Conservation (phyloP, 176 grass and related monocot species). For the Carex scoparia region DNA sequence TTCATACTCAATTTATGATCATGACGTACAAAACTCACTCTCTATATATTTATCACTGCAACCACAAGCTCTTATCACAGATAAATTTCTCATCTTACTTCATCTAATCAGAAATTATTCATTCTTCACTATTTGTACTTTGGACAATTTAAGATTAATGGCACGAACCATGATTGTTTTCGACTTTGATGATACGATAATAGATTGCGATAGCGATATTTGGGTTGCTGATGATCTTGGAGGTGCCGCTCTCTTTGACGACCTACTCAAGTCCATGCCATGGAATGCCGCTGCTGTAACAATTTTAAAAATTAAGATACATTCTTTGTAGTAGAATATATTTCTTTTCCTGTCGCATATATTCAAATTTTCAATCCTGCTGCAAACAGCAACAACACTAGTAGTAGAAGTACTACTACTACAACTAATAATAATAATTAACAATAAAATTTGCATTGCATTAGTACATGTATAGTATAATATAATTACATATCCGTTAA, state of each 20-base stretch:
- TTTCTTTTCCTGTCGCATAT: not conserved
- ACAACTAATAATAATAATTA: too few species aligned
- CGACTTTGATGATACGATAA: constrained; percentile 44
- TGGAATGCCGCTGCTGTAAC: constrained; percentile 31
- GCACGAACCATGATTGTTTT: constrained; percentile 27
- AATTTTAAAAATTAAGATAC: not conserved
- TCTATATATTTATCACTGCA: not conserved
- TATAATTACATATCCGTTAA: not conserved
- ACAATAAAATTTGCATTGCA: not conserved
- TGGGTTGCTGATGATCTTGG: constrained; percentile 30
- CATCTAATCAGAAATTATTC: not conserved
- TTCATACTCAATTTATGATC: not conserved
- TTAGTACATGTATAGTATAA: not conserved
- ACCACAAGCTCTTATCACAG: not conserved
- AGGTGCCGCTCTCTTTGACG: constrained; percentile 2
- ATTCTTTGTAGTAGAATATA: not conserved
- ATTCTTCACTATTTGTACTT: not conserved
- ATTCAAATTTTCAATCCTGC: not conserved
- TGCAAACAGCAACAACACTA: not conserved
- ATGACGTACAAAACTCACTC: constrained; percentile 19
- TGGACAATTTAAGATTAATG: constrained; percentile 7
- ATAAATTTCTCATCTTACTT: constrained; percentile 4
- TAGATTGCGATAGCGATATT: constrained; percentile 38
- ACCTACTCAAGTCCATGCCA: constrained; percentile 29
- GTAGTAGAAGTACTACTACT: too few species aligned